Evolutionary conservation across 73 alveolate species (phyloP).

Genomic region (Uronychia setigera): DNA sequence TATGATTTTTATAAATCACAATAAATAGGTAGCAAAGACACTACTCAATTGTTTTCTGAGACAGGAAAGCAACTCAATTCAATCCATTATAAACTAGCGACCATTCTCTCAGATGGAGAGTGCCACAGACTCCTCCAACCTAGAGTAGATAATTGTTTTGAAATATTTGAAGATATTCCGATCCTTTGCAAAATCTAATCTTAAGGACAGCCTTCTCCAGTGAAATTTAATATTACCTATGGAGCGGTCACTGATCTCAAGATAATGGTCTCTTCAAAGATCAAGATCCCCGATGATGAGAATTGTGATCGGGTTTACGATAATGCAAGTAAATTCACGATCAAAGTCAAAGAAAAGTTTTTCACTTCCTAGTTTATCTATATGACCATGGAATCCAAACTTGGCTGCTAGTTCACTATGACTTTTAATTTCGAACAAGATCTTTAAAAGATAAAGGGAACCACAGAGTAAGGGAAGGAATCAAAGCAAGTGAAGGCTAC

Average conservation of each 20-base stretch:
- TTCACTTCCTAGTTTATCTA: not conserved
- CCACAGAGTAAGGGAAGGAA: not conserved
- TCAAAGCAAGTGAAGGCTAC: not conserved
- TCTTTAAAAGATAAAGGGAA: not conserved
- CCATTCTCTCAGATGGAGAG: constrained; percentile 21
- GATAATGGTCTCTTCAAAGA: not conserved
- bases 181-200: not conserved
- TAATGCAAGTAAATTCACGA: not conserved
- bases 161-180: constrained; percentile 17
- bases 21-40: not conserved
- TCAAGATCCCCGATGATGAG: constrained; percentile 1
- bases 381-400: not conserved
- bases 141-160: not conserved
- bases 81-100: not conserved
- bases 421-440: not conserved
- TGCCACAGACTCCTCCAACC: not conserved
- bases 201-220: constrained; percentile 14
- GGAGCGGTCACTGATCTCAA: not conserved
- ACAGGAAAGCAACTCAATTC: constrained; percentile 4
- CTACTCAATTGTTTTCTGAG: not conserved
- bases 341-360: constrained; percentile 1
- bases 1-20: not conserved
- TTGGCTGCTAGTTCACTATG: not conserved
- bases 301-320: not conserved
- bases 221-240: constrained; percentile 1